phyloP scores from a whole-genome alignment of 192 early-diverging fungal genomes.

The Backusella circina region DNA sequence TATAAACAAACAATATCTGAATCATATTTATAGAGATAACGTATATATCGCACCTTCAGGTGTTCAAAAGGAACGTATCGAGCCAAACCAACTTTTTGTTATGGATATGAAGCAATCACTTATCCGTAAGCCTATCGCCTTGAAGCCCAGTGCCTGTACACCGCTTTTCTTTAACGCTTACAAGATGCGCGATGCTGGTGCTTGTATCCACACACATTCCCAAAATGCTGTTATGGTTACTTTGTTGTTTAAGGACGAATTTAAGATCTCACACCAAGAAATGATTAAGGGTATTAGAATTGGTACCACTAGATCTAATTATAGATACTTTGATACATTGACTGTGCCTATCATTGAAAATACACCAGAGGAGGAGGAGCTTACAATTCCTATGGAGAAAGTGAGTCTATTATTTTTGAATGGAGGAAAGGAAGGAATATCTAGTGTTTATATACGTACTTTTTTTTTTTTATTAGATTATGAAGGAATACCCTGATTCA shows the following conservation, averaged over 20 bases:
- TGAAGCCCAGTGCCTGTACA: constrained; percentile 90
- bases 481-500: constrained; percentile 83
- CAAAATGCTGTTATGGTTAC: constrained; percentile 94
- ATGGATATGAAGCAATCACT: constrained; percentile 55
- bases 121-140: constrained; percentile 65
- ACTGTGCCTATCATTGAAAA: constrained; percentile 96
- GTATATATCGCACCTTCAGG: constrained; percentile 90
- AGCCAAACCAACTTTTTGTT: constrained; percentile 82
- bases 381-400: constrained; percentile 81
- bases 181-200: constrained; percentile 76
- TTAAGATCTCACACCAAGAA: constrained; percentile 92
- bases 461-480: constrained; percentile 50
- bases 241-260: constrained; percentile 71
- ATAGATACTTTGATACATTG: constrained; percentile 77
- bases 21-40: constrained; percentile 41
- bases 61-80: constrained; percentile 95
- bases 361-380: constrained; percentile 89
- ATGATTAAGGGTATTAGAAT: constrained; percentile 98
- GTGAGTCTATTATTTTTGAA: constrained; percentile 28
- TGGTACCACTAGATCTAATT: constrained; percentile 60
- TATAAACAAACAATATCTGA: background rate
- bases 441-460: background rate
- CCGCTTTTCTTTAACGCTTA: constrained; percentile 95
- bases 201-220: constrained; percentile 97
- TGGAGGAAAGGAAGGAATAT: background rate